These are phyloP conservation scores for Vitis cinerea DNA, from an alignment of 164 flowering plant genomes.

Conservation along the genomic window DNA sequence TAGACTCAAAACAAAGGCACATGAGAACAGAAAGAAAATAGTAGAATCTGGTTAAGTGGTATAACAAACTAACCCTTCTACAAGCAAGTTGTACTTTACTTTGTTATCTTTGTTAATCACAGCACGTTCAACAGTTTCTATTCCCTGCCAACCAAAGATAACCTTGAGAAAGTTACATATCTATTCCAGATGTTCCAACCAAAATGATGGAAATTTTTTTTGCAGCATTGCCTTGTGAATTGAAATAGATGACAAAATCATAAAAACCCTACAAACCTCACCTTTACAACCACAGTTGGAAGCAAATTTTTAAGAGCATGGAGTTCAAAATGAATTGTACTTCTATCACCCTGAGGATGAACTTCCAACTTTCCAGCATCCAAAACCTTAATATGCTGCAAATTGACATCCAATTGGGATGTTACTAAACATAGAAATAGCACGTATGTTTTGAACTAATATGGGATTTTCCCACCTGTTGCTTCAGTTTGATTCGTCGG, in stretches of 20 bases:
- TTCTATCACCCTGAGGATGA: slow-evolving; percentile 48
- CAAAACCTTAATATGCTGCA: slow-evolving; percentile 64
- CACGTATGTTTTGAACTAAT: not conserved
- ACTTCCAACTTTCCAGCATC: slow-evolving; percentile 54
- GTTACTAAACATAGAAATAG: slow-evolving; percentile 4
- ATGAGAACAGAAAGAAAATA: not conserved
- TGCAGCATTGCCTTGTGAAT: not conserved
- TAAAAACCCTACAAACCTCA: slow-evolving; percentile 21
- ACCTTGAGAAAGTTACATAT: slow-evolving; percentile 1
- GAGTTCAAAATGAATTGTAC: slow-evolving; percentile 59
- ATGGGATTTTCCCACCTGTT: slow-evolving; percentile 36
- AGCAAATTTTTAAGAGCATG: slow-evolving; percentile 55
- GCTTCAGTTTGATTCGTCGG: slow-evolving; percentile 48
- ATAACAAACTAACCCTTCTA: slow-evolving; percentile 77
- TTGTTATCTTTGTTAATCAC: slow-evolving; percentile 45
- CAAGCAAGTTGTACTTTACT: slow-evolving; percentile 49
- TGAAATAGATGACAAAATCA: not conserved
- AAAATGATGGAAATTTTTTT: not conserved
- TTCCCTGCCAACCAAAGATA: slow-evolving; percentile 58
- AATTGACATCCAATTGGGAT: slow-evolving; percentile 5
- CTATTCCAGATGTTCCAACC: not conserved
- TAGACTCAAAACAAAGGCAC: too few relatives aligned
- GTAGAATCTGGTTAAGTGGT: not conserved
- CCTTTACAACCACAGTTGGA: slow-evolving; percentile 73
- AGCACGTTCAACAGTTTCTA: slow-evolving; percentile 71